Evolutionary conservation across 257 asterid genomes (phyloP).

Genomic region (Primulina tabacum): DNA sequence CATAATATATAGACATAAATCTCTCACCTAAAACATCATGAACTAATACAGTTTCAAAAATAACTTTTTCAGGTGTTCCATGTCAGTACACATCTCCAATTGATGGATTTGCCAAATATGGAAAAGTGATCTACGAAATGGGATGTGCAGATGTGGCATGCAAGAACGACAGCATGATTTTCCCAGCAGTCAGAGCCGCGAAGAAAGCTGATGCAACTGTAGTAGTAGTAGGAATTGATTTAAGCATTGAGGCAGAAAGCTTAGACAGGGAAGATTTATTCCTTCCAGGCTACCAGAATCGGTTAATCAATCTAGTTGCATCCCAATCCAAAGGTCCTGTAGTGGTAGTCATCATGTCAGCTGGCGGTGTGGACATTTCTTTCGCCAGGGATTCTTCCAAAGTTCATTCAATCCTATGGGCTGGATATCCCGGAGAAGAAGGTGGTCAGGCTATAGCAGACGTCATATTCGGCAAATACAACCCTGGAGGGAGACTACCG

Average conservation of each 20-base stretch:
- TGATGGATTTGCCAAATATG: slow-evolving; percentile 25
- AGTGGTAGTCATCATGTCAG: slow-evolving; percentile 42
- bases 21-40: no score
- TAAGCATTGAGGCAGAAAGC: slow-evolving; percentile 36
- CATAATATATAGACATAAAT: no score
- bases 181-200: slow-evolving; percentile 39
- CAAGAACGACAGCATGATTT: slow-evolving; percentile 20
- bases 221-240: slow-evolving; percentile 36
- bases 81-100: slow-evolving; percentile 37
- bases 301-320: slow-evolving; percentile 36
- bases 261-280: slow-evolving; percentile 31
- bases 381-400: slow-evolving; percentile 32
- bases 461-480: slow-evolving; percentile 41
- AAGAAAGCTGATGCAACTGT: slow-evolving; percentile 37
- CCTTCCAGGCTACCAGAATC: slow-evolving; percentile 43
- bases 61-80: slow-evolving; percentile 34
- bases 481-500: slow-evolving; percentile 49
- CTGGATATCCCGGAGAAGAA: slow-evolving; percentile 49
- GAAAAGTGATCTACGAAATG: slow-evolving; percentile 20
- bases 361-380: slow-evolving; percentile 41
- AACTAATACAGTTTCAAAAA: no score
- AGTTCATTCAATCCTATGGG: slow-evolving; percentile 41
- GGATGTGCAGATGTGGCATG: slow-evolving; percentile 44
- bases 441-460: slow-evolving; percentile 51
- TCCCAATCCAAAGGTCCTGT: slow-evolving; percentile 35